Evolutionary conservation across 2,329 filamentous ascomycete genomes (phyloP), one percentile per base, ranked within the genome.

Genomic region (Xylaria arbuscula): DNA sequence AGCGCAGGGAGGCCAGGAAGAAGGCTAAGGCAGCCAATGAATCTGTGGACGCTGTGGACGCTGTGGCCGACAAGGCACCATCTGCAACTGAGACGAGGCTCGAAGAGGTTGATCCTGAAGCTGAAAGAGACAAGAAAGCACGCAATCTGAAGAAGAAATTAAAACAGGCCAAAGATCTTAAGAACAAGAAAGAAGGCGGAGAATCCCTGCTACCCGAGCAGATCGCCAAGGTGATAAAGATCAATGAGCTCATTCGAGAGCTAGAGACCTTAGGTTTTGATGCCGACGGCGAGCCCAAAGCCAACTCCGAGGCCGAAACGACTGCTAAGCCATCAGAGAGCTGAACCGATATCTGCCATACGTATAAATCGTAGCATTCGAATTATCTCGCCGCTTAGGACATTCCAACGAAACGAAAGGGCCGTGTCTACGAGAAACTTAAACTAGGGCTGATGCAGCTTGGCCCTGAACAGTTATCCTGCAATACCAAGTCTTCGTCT

Each of bases 171-270:
- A 92, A 90, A 74, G 96, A 98, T 1, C 85, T 99, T 62, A 92
- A 93, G 78, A 91, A 90, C 76, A 98, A 97, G 86, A 97, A 97
- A 80, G 93, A 97, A 28, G 90, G 89, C 64, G 96, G 96, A 22
- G 92, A 93, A 78, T 86, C 88, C 4, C 82, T 99, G 69, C 85
- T 98, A 32, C 95, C 94, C 0, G 96, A 99, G 82, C 96, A 99
- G 82, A 91, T 98, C 72, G 94, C 95, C 74, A 99, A 99, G 83
- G 93, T 99, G 64, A 97, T 97, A 79, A 97, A 96, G 81, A 97
- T 99, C 79, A 93, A 93, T 71, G 96, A 99, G 83, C 86, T 99
- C 59, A 90, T 98, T 66, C 88, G 94, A 13, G 94, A 98, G 78
- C 83, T 99, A 64, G 93, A 97, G 75, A 87, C 88, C 2, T 84